Percentiles rank a stretch among this genome's conserved stretches.
Conservation (phyloP, 305 asterid species). For the Coffea humblotiana region DNA sequence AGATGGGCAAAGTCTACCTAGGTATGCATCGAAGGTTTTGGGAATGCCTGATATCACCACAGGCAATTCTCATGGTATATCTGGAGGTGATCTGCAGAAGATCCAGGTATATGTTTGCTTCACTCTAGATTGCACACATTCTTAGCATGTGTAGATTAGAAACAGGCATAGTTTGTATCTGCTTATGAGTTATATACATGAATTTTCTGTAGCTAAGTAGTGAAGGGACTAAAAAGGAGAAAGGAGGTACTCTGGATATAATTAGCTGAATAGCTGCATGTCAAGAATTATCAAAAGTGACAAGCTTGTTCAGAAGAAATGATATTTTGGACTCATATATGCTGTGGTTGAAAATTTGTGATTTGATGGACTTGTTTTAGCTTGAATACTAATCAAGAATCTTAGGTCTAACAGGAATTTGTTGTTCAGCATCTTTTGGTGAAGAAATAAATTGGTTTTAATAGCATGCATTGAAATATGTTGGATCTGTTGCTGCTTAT, state of each 20-base stretch:
- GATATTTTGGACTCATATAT: neutral
- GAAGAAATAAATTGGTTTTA: neutral
- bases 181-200: neutral
- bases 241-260: neutral
- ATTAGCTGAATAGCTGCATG: neutral
- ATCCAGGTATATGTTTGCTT: conserved; percentile 55
- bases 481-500: conserved; percentile 22
- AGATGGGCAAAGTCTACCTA: conserved; percentile 36
- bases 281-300: neutral
- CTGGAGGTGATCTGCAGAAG: conserved; percentile 55
- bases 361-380: neutral
- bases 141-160: neutral
- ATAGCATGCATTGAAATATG: neutral
- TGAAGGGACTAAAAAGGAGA: conserved; percentile 3
- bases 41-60: conserved; percentile 36
- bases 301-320: neutral
- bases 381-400: neutral
- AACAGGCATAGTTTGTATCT: neutral
- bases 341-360: no score
- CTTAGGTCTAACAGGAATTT: neutral
- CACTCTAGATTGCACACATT: neutral
- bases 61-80: conserved; percentile 41
- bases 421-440: neutral
- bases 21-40: conserved; percentile 38
- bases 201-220: neutral